Evolutionary conservation across 169 alveolate genomes (phyloP).

Genomic region (Plasmodium adleri): DNA sequence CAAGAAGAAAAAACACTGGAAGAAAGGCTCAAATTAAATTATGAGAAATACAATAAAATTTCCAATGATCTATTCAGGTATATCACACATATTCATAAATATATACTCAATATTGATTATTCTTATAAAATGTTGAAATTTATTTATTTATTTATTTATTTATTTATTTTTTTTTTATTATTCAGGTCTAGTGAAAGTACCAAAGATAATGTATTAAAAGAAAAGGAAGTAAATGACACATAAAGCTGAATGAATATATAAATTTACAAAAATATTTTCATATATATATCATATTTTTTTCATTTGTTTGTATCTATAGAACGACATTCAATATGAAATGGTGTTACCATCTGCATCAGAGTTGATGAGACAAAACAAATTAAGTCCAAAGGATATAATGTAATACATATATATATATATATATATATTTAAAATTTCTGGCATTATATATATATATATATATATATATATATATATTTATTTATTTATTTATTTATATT

Average conservation of each 20-base stretch:
- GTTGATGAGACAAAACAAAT: slow-evolving; percentile 31
- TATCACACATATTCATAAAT: neutral
- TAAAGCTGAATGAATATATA: neutral
- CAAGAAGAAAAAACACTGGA: slow-evolving; percentile 35
- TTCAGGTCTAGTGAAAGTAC: neutral
- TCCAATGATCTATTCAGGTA: slow-evolving; percentile 35
- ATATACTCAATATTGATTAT: neutral
- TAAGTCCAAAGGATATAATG: slow-evolving; percentile 62
- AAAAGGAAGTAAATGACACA: neutral
- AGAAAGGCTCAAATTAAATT: slow-evolving; percentile 62
- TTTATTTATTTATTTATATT: neutral
- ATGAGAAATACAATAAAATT: slow-evolving; percentile 27
- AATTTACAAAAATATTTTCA: neutral
- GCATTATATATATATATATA: slow-evolving; percentile 11
- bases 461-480: neutral
- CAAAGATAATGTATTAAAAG: neutral
- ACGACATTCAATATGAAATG: slow-evolving; percentile 36
- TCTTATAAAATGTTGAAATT: neutral
- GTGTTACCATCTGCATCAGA: slow-evolving; percentile 74
- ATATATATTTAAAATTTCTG: neutral
- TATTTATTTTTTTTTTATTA: neutral
- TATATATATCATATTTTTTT: slow-evolving; percentile 5
- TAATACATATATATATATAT: slow-evolving; percentile 21
- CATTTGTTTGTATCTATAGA: slow-evolving; percentile 4
- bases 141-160: neutral